Evolutionary conservation across 345 rosid genomes (phyloP).

Genomic region (Populus tremula): DNA sequence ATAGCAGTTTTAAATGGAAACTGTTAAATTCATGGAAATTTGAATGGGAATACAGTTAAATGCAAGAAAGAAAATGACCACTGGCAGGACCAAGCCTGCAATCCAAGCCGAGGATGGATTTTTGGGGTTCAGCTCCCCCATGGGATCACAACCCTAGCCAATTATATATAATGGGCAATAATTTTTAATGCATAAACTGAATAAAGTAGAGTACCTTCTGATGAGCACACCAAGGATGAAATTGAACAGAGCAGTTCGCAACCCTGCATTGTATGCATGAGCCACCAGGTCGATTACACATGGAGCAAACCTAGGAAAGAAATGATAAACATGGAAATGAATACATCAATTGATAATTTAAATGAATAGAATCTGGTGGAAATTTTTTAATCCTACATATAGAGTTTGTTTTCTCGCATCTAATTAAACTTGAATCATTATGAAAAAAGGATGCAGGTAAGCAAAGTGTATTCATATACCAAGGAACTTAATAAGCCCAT

Average conservation of each 20-base stretch:
- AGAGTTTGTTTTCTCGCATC: too few relatives aligned
- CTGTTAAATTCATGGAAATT: background rate
- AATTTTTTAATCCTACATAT: too few relatives aligned
- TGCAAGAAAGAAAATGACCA: background rate
- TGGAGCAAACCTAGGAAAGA: constrained; percentile 40
- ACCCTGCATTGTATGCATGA: constrained; percentile 51
- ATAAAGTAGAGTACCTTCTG: constrained; percentile 31
- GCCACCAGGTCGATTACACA: constrained; percentile 47
- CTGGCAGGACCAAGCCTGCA: too few relatives aligned
- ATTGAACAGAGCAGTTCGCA: constrained; percentile 35
- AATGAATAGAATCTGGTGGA: background rate
- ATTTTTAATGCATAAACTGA: too few relatives aligned
- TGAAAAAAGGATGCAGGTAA: too few relatives aligned
- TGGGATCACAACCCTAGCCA: too few relatives aligned
- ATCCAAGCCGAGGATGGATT: too few relatives aligned
- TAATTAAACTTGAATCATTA: too few relatives aligned
- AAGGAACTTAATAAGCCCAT: too few relatives aligned
- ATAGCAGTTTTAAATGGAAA: background rate
- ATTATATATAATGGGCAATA: too few relatives aligned
- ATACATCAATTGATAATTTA: background rate
- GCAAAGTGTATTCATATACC: too few relatives aligned
- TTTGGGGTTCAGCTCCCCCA: too few relatives aligned
- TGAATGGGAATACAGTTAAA: background rate
- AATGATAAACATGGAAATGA: background rate
- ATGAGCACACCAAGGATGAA: constrained; percentile 64